Conservation (phyloP, 768 basidiomycete genomes). For the Imleria badia region DNA sequence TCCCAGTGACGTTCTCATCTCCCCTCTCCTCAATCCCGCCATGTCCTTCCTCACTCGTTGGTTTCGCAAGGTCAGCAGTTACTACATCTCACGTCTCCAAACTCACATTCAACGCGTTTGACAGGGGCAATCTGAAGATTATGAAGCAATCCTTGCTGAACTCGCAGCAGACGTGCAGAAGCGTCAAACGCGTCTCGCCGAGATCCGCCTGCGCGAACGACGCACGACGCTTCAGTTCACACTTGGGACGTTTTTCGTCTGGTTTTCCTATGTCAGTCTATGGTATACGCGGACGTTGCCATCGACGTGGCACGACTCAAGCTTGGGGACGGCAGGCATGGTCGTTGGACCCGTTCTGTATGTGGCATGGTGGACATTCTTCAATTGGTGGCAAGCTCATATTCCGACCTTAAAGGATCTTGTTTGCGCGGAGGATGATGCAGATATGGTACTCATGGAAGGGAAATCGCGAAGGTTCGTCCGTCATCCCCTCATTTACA, state of each 20-base stretch:
- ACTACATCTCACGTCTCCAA: background rate
- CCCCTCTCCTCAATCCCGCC: constrained; percentile 8
- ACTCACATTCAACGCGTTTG: background rate
- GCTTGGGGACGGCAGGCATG: constrained; percentile 47
- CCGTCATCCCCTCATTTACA: background rate
- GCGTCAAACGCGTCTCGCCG: constrained; percentile 70
- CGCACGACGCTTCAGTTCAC: constrained; percentile 76
- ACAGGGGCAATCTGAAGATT: constrained; percentile 53
- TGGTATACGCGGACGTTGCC: constrained; percentile 71
- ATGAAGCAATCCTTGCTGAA: constrained; percentile 67
- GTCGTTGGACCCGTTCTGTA: constrained; percentile 78
- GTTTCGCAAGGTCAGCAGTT: constrained; percentile 27
- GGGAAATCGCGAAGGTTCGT: constrained; percentile 74
- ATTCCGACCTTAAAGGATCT: constrained; percentile 43
- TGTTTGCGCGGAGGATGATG: constrained; percentile 77
- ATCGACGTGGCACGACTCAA: constrained; percentile 25
- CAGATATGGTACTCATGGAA: constrained; percentile 82
- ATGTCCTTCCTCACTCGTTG: constrained; percentile 33
- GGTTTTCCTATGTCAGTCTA: constrained; percentile 68
- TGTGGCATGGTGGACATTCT: constrained; percentile 30
- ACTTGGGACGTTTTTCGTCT: constrained; percentile 70
- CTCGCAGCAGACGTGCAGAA: constrained; percentile 71
- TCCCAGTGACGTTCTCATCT: background rate
- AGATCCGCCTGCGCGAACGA: constrained; percentile 83
- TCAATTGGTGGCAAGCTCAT: constrained; percentile 3